Evolutionary conservation across 345 rosid species (phyloP), one percentile per base, ranked within the genome.

Genomic region (Hirschfeldia incana): DNA sequence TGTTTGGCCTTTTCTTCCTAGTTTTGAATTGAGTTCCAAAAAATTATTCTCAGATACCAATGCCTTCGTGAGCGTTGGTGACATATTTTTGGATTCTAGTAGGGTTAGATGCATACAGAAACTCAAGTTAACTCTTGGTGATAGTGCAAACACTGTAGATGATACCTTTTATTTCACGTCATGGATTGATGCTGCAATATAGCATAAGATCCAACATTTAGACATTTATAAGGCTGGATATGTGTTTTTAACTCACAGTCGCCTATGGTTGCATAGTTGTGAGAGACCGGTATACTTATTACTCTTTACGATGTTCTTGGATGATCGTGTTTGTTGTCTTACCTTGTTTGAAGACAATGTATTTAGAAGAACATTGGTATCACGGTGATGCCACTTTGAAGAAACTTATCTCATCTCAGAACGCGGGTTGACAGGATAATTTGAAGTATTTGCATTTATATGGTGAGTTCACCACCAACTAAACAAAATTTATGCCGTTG

Each of bases 321-420:
- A 0, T 11, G 5, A 49, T 49, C 4, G 70, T 46, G 49, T 32
- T 33, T 12, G 61, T 51, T 65, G 51, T 13, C 10, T 74, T 74
- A 2, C 77, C 77, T 33, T 53, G 70, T 21, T 8, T 39, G 44
- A 65, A 74, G 70, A 32, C n/a, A 4, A 30, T 74, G 46, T 0
- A 44, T 6, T 44, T 44, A 44, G 42, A 36, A 36, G 42, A 44
- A 10, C 17, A 11, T 65, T 65, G 4, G 44, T 0, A 30, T 32
- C 4, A 12, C 10, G 26, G 21, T 2, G 70, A 7, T 0, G 32
- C 65, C 34, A 59, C 34, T 21, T 33, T 17, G 0, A n/a, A 66
- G 78, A 75, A 6, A 66, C 72, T 75, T 34, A 29, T 75, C 65
- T 53, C 11, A 3, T 60, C 15, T 5, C n/a, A n/a, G n/a, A n/a